phyloP scores from a whole-genome alignment of 257 asterid genomes.

The Nicotiana tabacum region DNA sequence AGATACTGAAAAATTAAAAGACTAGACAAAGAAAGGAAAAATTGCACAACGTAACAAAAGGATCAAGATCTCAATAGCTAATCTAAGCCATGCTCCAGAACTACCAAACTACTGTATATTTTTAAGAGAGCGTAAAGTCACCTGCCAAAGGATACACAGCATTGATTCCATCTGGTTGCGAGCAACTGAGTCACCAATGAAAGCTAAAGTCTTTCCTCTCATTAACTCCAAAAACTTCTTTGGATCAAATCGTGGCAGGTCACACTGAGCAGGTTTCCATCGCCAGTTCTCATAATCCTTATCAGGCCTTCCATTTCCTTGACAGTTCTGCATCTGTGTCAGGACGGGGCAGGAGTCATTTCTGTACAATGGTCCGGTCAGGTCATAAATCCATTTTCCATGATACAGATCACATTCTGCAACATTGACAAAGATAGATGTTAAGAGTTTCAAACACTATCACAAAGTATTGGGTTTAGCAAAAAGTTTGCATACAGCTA shows the following conservation, averaged over 20 bases:
- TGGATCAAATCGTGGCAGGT: slow-evolving; percentile 69
- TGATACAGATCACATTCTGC: slow-evolving; percentile 79
- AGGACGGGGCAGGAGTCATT: slow-evolving; percentile 82
- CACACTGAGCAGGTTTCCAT: slow-evolving; percentile 87
- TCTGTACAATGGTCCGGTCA: slow-evolving; percentile 67
- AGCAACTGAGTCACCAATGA: slow-evolving; percentile 92
- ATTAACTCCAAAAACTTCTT: slow-evolving; percentile 71
- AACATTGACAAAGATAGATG: slow-evolving; percentile 5
- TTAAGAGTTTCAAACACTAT: background rate
- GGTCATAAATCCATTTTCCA: slow-evolving; percentile 80
- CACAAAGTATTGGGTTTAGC: background rate
- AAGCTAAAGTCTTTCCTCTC: slow-evolving; percentile 94
- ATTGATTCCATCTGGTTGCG: slow-evolving; percentile 97
- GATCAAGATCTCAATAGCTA: background rate
- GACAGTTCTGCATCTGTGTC: slow-evolving; percentile 91
- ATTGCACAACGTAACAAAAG: background rate
- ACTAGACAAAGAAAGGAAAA: background rate
- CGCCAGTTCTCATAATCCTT: slow-evolving; percentile 87
- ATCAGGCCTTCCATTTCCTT: slow-evolving; percentile 96
- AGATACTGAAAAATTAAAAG: background rate
- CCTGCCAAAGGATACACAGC: slow-evolving; percentile 98
- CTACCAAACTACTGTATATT: background rate
- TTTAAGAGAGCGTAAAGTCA: slow-evolving; percentile 12
- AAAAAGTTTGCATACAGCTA: background rate
- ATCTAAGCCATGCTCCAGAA: background rate